A percentile compares a stretch with the other conserved stretches of the same genome.
Evolutionary conservation across 495 filamentous ascomycete genomes (phyloP).

Genomic region (Hypoxylon perforatum): DNA sequence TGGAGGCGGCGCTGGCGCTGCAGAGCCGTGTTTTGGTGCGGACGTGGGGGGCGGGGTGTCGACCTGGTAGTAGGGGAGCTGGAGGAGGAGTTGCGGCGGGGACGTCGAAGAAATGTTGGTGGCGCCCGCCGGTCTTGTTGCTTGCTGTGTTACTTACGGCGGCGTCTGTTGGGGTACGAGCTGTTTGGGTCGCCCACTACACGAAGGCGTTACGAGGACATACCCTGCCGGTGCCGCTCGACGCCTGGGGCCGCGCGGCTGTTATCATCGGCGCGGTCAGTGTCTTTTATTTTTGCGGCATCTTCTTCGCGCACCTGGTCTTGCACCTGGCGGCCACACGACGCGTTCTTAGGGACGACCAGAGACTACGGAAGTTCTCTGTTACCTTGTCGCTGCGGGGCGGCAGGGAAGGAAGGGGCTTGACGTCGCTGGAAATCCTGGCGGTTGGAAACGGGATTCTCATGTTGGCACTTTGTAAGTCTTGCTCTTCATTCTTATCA

Average conservation of each 20-base stretch:
- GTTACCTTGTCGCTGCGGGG: constrained; percentile 12
- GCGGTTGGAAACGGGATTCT: constrained; percentile 34
- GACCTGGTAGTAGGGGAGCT: background rate
- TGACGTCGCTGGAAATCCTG: constrained; percentile 35
- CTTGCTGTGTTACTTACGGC: constrained; percentile 16
- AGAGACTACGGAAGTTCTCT: constrained; percentile 13
- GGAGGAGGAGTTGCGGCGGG: background rate
- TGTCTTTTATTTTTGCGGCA: constrained; percentile 38
- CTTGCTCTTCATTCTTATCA: background rate
- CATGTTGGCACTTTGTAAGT: constrained; percentile 39
- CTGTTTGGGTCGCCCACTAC: constrained; percentile 24
- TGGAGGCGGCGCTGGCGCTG: constrained; percentile 25
- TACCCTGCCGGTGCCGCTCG: constrained; percentile 25
- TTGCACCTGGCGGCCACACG: constrained; percentile 29
- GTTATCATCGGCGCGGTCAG: constrained; percentile 16
- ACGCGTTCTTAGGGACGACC: constrained; percentile 16
- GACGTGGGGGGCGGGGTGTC: constrained; percentile 21
- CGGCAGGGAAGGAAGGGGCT: background rate
- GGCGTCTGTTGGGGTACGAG: constrained; percentile 11
- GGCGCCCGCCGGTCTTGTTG: constrained; percentile 17
- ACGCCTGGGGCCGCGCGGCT: constrained; percentile 16
- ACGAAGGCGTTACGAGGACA: constrained; percentile 17
- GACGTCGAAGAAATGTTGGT: constrained; percentile 6
- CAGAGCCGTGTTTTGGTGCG: constrained; percentile 23
- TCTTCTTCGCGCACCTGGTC: constrained; percentile 36